These are phyloP conservation scores for Medicago lupulina DNA, from an alignment of 306 rosid species.

Conservation along the genomic window DNA sequence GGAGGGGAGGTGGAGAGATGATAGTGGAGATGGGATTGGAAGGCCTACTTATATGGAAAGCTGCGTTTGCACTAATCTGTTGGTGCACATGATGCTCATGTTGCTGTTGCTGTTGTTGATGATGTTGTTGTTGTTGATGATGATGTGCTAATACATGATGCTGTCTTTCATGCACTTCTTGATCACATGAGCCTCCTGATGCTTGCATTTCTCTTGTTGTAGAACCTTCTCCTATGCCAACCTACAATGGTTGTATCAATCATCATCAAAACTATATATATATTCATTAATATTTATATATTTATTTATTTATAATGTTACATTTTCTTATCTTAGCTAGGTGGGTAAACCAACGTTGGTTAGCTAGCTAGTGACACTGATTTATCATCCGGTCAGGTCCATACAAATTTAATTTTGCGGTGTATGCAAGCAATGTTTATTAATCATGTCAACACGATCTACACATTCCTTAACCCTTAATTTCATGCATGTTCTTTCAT, in stretches of 20 bases:
- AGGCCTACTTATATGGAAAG: slow-evolving; percentile 74
- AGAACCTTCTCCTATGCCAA: slow-evolving; percentile 79
- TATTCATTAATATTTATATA: neutral
- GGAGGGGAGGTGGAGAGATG: slow-evolving; percentile 79
- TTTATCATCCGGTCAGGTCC: slow-evolving; percentile 47
- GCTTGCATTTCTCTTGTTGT: slow-evolving; percentile 60
- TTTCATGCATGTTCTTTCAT: slow-evolving; percentile 5
- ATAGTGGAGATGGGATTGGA: slow-evolving; percentile 74
- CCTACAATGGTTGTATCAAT: slow-evolving; percentile 52
- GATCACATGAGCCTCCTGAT: slow-evolving; percentile 58
- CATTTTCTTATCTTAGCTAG: slow-evolving; percentile 40
- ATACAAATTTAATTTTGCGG: slow-evolving; percentile 46
- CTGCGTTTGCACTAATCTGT: slow-evolving; percentile 54
- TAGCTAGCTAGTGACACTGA: slow-evolving; percentile 47
- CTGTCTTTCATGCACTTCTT: neutral
- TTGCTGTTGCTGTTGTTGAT: slow-evolving; percentile 45
- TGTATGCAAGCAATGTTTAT: slow-evolving; percentile 60
- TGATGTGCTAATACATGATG: slow-evolving; percentile 8
- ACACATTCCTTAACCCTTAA: slow-evolving; percentile 38
- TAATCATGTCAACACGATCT: slow-evolving; percentile 12
- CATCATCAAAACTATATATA: neutral
- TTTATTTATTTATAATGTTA: slow-evolving; percentile 1
- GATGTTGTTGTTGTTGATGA: slow-evolving; percentile 47
- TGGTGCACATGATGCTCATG: slow-evolving; percentile 52
- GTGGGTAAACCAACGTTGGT: slow-evolving; percentile 43